Percentiles rank a stretch among this genome's conserved stretches.
phyloP scores from a whole-genome alignment of 1,284 basidiomycete genomes.

The Tylopilus sp. region DNA sequence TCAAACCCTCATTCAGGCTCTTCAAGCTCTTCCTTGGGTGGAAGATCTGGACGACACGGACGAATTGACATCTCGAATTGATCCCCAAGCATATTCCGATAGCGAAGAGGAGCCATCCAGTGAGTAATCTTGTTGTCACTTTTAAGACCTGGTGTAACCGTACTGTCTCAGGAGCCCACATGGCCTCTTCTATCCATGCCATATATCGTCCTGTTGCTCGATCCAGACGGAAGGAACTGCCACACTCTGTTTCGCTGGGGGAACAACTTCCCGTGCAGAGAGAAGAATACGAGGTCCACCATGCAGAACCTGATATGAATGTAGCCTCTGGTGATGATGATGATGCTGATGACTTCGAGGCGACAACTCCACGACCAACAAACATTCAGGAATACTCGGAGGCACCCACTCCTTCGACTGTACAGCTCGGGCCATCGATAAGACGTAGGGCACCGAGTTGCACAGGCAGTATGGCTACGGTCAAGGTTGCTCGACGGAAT shows the following conservation, averaged over 20 bases:
- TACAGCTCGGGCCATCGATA: slow-evolving; percentile 24
- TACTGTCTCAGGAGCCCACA: slow-evolving; percentile 27
- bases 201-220: slow-evolving; percentile 78
- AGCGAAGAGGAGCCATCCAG: slow-evolving; percentile 54
- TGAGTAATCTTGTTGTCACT: slow-evolving; percentile 21
- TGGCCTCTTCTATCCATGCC: slow-evolving; percentile 79
- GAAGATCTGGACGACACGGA: slow-evolving; percentile 65
- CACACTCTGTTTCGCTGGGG: slow-evolving; percentile 30
- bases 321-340: slow-evolving; percentile 46
- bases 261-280: slow-evolving; percentile 20
- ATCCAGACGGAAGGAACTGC: slow-evolving; percentile 44
- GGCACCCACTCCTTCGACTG: slow-evolving; percentile 1
- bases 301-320: slow-evolving; percentile 31
- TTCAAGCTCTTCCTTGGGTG: slow-evolving; percentile 75
- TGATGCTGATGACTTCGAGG: slow-evolving; percentile 53
- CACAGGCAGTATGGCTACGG: slow-evolving; percentile 65
- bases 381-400: slow-evolving; percentile 28
- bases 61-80: slow-evolving; percentile 44
- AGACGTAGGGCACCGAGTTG: slow-evolving; percentile 35
- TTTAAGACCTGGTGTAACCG: background rate
- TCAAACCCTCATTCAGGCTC: slow-evolving; percentile 77
- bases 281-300: slow-evolving; percentile 16
- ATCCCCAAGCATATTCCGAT: slow-evolving; percentile 44
- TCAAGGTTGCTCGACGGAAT: slow-evolving; percentile 62
- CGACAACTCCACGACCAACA: slow-evolving; percentile 41